Evolutionary conservation across 148 eudicot genomes (phyloP), one percentile per base, ranked within the genome.

Genomic region (Rhododendron molle): DNA sequence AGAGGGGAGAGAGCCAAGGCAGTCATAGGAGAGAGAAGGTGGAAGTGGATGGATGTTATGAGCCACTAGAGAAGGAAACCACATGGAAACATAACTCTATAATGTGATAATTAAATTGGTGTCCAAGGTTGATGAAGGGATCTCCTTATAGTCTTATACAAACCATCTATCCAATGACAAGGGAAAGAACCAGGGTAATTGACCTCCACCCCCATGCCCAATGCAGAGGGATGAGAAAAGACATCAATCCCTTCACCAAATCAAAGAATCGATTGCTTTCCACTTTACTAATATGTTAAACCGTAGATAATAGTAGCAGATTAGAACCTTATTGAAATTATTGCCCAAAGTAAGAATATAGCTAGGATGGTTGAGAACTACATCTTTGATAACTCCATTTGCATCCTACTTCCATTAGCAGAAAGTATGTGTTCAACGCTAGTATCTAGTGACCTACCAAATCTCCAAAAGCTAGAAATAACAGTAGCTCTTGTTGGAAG

Each of bases 381-480:
- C 95, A 90, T 82, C 85, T 78, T 88, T 78, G 92, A 92, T 84
- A 93, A 86, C 87, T 90, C 95, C 23, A 43, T 82, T 80, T 91
- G 93, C 85, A 93, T 90, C 89, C 87, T 90, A 86, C 83, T 91
- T 82, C 95, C 95, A 49, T 93, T 88, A 83, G 89, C 34, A 46
- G 91, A 81, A 83, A 93, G 91, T 81, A 93, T 87, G 74, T 87
- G 88, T 18, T 88, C 90, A 85, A 85, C 78, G 36, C 88, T 83
- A 82, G 91, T 88, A 83, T 88, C 90, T 69, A 90, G 60, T 28
- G 93, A 84, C 43, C 85, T 88, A 12, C 44, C 80, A 83, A 89
- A 77, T 46, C 85, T 84, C 91, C 88, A 91, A 2, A 77, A 7
- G 67, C 89, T 92, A 89, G 72, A 84, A 71, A 62, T 0, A 65